A percentile compares a stretch with the other conserved stretches of the same genome.
Conservation (phyloP, 306 rosid species). For the Pterocarpus santalinus region DNA sequence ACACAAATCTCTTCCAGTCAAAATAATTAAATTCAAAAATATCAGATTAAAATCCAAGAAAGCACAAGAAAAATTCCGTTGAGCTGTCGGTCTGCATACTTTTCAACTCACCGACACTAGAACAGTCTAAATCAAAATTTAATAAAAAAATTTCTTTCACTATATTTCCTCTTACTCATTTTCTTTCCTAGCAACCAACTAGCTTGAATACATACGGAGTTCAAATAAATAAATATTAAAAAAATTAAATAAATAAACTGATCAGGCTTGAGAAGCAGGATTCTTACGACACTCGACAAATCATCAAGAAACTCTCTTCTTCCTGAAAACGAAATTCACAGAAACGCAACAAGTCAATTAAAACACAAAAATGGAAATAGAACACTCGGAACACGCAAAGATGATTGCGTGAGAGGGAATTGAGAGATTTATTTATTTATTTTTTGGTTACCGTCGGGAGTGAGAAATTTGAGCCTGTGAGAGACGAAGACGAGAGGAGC, state of each 20-base stretch:
- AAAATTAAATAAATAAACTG: not conserved
- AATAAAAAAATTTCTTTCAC: not conserved
- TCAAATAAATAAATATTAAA: not conserved
- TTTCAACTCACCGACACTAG: constrained; percentile 30
- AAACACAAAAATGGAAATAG: not conserved
- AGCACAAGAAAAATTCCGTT: constrained; percentile 21
- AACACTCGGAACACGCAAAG: not conserved
- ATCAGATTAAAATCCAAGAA: constrained; percentile 21
- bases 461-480: constrained; percentile 57
- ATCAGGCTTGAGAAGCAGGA: constrained; percentile 46
- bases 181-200: constrained; percentile 43
- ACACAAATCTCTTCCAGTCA: not conserved
- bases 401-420: not conserved
- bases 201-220: constrained; percentile 9
- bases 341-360: constrained; percentile 46
- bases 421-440: not conserved
- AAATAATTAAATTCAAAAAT: not conserved
- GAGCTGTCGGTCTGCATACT: not conserved
- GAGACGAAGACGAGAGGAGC: constrained; percentile 84
- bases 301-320: constrained; percentile 73
- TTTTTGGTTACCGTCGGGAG: constrained; percentile 56
- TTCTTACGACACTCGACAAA: constrained; percentile 77
- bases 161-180: constrained; percentile 12
- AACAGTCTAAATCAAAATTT: constrained; percentile 1
- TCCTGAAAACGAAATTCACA: constrained; percentile 60